Conservation (phyloP, 306 rosid genomes). For the Cucumis cinereus region DNA sequence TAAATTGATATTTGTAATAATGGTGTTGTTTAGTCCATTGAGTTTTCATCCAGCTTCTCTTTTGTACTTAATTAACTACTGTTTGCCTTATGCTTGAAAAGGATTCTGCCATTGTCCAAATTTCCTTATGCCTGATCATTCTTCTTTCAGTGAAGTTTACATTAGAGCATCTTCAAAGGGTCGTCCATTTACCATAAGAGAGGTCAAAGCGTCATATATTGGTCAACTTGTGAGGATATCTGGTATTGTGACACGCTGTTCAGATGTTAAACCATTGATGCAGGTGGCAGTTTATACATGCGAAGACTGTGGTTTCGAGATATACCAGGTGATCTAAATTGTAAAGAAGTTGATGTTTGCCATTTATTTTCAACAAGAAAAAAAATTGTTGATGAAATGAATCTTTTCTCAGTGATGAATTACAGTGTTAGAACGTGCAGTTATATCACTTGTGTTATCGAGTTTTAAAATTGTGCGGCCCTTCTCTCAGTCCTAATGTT, state of each 20-base stretch:
- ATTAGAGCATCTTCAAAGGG: conserved; percentile 81
- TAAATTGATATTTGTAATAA: neutral
- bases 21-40: neutral
- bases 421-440: neutral
- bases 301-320: conserved; percentile 97
- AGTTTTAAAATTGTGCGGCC: neutral
- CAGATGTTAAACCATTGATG: conserved; percentile 97
- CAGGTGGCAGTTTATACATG: conserved; percentile 96
- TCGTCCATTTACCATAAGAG: conserved; percentile 83
- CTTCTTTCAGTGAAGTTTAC: conserved; percentile 71
- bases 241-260: conserved; percentile 88
- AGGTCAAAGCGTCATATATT: conserved; percentile 85
- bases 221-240: conserved; percentile 92
- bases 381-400: neutral
- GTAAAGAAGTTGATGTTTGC: neutral
- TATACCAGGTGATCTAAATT: conserved; percentile 65
- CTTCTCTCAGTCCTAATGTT: neutral
- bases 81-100: neutral
- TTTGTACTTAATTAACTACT: neutral
- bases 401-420: neutral
- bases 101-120: neutral
- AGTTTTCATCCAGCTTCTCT: neutral
- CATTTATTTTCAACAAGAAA: neutral
- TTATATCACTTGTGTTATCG: neutral
- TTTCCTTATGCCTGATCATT: conserved; percentile 4